Conservation (phyloP, 2,329 filamentous ascomycete species). For the Cladosporium cucumerinum region DNA sequence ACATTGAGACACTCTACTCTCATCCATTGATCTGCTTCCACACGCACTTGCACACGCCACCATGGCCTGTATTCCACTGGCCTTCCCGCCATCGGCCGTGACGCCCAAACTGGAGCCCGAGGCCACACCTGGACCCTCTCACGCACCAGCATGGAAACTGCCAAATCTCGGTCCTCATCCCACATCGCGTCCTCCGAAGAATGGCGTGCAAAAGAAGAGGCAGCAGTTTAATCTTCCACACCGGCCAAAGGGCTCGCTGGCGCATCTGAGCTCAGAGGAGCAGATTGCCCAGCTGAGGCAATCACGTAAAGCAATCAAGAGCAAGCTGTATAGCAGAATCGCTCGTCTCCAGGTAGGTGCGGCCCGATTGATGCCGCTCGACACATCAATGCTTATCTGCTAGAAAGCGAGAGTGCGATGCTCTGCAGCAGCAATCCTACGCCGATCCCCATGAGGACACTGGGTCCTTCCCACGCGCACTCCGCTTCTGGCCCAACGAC, state of each 20-base stretch:
- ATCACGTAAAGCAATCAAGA: background rate
- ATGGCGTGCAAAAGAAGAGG: background rate
- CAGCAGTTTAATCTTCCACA: background rate
- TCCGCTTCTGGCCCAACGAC: background rate
- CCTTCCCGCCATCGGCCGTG: background rate
- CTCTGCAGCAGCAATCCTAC: background rate
- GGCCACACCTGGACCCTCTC: background rate
- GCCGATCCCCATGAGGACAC: background rate
- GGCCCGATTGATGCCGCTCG: background rate
- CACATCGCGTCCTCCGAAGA: background rate
- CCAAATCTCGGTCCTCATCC: background rate
- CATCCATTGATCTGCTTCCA: background rate
- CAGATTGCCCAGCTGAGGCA: background rate
- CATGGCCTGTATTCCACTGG: background rate
- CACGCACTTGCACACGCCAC: no score
- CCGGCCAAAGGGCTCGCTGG: background rate
- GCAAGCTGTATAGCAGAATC: background rate
- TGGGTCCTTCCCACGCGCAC: background rate
- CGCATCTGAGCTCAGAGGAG: background rate
- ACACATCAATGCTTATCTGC: background rate
- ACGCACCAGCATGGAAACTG: background rate
- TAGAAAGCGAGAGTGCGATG: background rate
- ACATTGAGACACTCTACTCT: background rate
- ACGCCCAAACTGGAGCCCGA: background rate
- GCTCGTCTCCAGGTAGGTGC: background rate